A percentile compares a stretch with the other conserved stretches of the same genome.
phyloP scores from a whole-genome alignment of 2,329 filamentous ascomycete species.

The Trichoderma atroviride region DNA sequence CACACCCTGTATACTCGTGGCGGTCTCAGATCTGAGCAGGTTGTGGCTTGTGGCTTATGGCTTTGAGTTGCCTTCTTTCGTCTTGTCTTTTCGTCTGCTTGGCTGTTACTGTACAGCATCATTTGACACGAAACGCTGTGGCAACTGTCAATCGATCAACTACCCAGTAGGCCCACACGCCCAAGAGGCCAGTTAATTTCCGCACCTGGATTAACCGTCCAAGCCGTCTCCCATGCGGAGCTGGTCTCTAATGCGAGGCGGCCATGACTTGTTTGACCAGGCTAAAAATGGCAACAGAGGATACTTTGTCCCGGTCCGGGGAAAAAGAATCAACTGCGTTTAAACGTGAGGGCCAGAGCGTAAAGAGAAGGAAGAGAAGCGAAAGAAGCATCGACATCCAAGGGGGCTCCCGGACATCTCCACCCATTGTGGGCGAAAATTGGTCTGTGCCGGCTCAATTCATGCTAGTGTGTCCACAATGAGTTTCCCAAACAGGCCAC shows the following conservation, averaged over 20 bases:
- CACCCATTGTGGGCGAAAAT: slow-evolving; percentile 4
- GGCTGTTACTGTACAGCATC: not conserved
- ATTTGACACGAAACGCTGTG: not conserved
- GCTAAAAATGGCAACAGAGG: slow-evolving; percentile 10
- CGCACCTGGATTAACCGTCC: not conserved
- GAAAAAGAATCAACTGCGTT: not conserved
- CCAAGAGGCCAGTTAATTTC: slow-evolving; percentile 14
- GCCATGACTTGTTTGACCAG: not conserved
- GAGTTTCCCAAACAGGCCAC: slow-evolving; percentile 5
- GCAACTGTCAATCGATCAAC: not conserved
- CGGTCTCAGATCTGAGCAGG: not conserved
- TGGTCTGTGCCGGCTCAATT: slow-evolving; percentile 2
- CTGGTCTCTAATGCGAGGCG: slow-evolving; percentile 2
- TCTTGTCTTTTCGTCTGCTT: not conserved
- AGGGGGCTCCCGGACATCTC: not conserved
- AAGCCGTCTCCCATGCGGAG: slow-evolving; percentile 4
- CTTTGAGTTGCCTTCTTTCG: not conserved
- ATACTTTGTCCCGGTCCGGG: not conserved
- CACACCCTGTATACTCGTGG: not conserved
- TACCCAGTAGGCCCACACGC: not conserved
- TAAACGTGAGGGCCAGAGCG: not conserved
- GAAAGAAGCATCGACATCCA: not conserved
- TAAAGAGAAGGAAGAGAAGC: not conserved
- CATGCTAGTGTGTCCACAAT: not conserved
- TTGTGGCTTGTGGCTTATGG: not conserved